Percentiles rank a stretch among this genome's conserved stretches.
Conservation (phyloP, 2,329 filamentous ascomycete genomes). For the Trichoderma pleuroti region DNA sequence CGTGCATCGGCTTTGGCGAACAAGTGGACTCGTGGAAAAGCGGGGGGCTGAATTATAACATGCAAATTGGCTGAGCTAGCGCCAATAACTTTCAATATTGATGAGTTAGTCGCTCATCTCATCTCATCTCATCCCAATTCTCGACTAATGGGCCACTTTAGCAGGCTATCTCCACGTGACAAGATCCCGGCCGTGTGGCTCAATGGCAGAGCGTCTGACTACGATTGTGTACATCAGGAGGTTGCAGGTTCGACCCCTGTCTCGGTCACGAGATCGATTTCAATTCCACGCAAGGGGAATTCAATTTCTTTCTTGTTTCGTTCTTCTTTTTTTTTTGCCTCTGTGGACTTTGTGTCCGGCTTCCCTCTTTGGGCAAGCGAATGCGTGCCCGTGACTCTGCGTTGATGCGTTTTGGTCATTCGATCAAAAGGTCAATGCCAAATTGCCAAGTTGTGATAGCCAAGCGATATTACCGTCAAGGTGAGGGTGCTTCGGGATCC, state of each 20-base stretch:
- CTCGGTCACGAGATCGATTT: constrained; percentile 16
- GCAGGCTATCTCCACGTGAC: constrained; percentile 3
- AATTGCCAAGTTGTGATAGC: not conserved
- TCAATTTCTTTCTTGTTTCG: constrained; percentile 14
- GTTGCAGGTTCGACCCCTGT: constrained; percentile 20
- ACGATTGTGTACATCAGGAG: constrained; percentile 17
- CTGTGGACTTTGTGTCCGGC: not conserved
- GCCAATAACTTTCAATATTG: not conserved
- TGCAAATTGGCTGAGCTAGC: not conserved
- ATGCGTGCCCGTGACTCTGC: not conserved
- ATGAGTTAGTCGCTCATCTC: not conserved
- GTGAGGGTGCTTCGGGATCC: not conserved
- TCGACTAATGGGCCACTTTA: not conserved
- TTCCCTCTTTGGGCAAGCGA: not conserved
- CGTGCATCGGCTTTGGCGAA: constrained; percentile 18
- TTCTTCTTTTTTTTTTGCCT: not conserved
- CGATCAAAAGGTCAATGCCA: not conserved
- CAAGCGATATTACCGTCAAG: constrained; percentile 1
- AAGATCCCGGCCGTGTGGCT: constrained; percentile 28
- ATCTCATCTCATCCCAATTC: not conserved
- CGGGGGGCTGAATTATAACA: not conserved
- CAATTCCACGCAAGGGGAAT: not conserved
- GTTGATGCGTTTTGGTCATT: not conserved
- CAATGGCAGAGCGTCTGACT: constrained; percentile 20
- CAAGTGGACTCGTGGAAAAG: constrained; percentile 16